phyloP scores from a whole-genome alignment of 169 alveolate species.

The Plasmodium vivax region DNA sequence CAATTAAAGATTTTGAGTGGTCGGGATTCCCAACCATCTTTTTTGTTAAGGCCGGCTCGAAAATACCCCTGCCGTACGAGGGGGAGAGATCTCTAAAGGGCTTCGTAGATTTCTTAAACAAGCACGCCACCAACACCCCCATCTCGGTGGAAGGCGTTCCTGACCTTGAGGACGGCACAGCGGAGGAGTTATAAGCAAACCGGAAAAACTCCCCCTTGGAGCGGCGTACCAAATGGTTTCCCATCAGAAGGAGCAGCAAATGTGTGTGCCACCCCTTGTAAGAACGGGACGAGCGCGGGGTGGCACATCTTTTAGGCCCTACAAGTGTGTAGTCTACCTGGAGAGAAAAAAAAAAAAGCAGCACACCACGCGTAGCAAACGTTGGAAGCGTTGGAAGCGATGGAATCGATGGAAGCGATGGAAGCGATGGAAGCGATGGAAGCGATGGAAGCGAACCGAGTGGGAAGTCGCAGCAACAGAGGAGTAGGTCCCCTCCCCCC shows the following conservation, averaged over 20 bases:
- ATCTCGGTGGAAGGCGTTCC: slow-evolving; percentile 55
- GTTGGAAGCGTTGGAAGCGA: no score
- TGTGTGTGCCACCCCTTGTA: neutral
- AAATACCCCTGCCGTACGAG: slow-evolving; percentile 78
- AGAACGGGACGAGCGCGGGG: neutral
- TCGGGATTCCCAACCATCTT: slow-evolving; percentile 85
- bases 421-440: no score
- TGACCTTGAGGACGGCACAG: neutral
- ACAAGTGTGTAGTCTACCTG: neutral
- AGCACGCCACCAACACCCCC: slow-evolving; percentile 76
- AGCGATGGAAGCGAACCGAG: no score
- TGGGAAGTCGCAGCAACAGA: neutral
- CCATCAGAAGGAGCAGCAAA: no score
- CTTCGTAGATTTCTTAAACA: slow-evolving; percentile 77
- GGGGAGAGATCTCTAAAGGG: slow-evolving; percentile 84
- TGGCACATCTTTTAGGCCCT: neutral
- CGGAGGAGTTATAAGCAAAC: slow-evolving; percentile 36
- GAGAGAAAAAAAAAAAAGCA: no score
- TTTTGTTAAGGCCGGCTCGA: slow-evolving; percentile 81
- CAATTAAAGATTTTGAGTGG: slow-evolving; percentile 83
- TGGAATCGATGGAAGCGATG: no score
- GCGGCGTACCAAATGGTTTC: no score
- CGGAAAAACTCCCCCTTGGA: no score
- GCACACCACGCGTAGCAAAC: neutral
- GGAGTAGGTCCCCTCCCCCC: neutral